Percentiles rank a stretch among this genome's conserved stretches.
These are phyloP conservation scores for Taiwanofungus camphoratus DNA, from an alignment of 1,284 basidiomycete species.

Conservation along the genomic window DNA sequence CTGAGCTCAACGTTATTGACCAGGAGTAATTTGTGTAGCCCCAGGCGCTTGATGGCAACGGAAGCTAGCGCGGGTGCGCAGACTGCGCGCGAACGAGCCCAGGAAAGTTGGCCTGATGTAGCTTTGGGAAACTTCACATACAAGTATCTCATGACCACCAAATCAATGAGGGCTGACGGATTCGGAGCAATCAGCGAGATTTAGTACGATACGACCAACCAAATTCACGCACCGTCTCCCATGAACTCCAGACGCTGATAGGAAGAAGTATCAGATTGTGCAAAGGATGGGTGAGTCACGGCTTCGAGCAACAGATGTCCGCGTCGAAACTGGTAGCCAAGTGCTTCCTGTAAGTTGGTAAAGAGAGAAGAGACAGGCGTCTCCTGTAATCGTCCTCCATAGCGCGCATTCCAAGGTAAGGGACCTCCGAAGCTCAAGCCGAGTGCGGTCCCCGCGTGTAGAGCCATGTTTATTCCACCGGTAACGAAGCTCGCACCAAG, in stretches of 20 bases:
- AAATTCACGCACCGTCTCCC: constrained; percentile 62
- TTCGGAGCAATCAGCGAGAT: background rate
- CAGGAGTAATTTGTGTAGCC: constrained; percentile 66
- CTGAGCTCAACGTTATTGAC: constrained; percentile 67
- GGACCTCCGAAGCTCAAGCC: constrained; percentile 68
- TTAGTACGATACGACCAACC: background rate
- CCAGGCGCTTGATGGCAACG: constrained; percentile 58
- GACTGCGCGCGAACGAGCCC: constrained; percentile 66
- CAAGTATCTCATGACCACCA: constrained; percentile 69
- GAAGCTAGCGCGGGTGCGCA: constrained; percentile 68
- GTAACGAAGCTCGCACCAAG: constrained; percentile 69
- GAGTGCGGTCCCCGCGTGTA: constrained; percentile 58
- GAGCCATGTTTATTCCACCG: constrained; percentile 63
- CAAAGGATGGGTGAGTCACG: constrained; percentile 76
- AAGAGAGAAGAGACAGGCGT: constrained; percentile 44
- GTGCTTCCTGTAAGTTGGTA: constrained; percentile 46
- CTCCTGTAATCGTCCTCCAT: constrained; percentile 28
- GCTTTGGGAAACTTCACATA: constrained; percentile 63
- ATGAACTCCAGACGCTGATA: constrained; percentile 85
- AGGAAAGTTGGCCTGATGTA: constrained; percentile 70
- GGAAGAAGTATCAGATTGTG: constrained; percentile 45
- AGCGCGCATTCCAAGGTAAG: constrained; percentile 55
- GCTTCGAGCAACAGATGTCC: constrained; percentile 66
- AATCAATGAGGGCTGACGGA: constrained; percentile 74
- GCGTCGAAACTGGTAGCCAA: constrained; percentile 69